Percentiles rank a stretch among this genome's conserved stretches.
Conservation (phyloP, 805 yeast genomes). For the Kluyveromyces starmeri region DNA sequence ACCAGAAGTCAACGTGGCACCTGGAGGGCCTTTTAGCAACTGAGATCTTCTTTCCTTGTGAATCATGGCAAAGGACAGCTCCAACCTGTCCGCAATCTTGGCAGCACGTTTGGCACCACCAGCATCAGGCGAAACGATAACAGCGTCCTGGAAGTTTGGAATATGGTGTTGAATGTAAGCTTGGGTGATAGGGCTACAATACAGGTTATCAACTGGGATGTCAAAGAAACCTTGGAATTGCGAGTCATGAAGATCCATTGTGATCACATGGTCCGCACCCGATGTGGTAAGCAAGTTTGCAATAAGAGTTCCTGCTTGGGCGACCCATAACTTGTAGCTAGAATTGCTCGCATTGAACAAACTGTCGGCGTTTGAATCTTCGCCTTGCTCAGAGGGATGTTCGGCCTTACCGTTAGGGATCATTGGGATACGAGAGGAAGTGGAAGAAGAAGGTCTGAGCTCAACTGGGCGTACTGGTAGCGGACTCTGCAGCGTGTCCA, state of each 20-base stretch:
- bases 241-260: conserved; percentile 97
- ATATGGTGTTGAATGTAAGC: conserved; percentile 72
- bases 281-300: conserved; percentile 84
- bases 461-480: conserved; percentile 1
- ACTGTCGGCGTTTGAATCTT: conserved; percentile 25
- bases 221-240: conserved; percentile 97
- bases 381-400: conserved; percentile 12
- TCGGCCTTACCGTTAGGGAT: conserved; percentile 29
- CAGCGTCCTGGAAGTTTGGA: conserved; percentile 75
- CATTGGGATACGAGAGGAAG: conserved; percentile 29
- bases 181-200: conserved; percentile 79
- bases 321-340: conserved; percentile 90
- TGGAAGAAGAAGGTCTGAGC: conserved; percentile 6
- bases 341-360: conserved; percentile 37
- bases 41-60: conserved; percentile 80
- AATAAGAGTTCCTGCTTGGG: conserved; percentile 87
- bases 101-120: conserved; percentile 99
- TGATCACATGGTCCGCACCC: conserved; percentile 93
- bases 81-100: conserved; percentile 82
- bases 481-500: neutral
- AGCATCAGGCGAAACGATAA: conserved; percentile 94
- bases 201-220: conserved; percentile 90
- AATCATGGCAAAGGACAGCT: conserved; percentile 84
- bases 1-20: conserved; percentile 25
- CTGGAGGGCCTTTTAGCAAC: conserved; percentile 29